Percentiles rank a stretch among this genome's conserved stretches.
phyloP scores from a whole-genome alignment of 176 grass and related monocot genomes.

The Aegilops longissima region DNA sequence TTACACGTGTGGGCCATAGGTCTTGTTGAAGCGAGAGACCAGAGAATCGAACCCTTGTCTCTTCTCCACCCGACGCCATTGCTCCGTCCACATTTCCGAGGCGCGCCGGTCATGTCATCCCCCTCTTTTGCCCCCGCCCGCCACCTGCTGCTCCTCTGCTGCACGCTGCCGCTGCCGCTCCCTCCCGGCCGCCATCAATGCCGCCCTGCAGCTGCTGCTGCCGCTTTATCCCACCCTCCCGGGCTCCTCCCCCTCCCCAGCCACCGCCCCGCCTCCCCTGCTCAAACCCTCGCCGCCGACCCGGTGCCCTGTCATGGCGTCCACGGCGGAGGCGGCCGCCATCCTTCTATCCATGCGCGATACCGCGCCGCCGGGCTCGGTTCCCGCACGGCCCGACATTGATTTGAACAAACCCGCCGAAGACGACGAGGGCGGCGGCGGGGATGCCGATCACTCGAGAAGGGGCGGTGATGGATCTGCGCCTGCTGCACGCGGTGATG shows the following conservation, averaged over 20 bases:
- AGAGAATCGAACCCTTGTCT: too few relatives aligned
- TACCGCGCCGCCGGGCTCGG: background rate
- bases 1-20: too few relatives aligned
- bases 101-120: background rate
- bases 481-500: background rate
- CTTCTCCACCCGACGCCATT: background rate
- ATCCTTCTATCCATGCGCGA: background rate
- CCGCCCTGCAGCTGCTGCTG: background rate
- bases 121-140: background rate
- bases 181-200: background rate
- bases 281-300: background rate
- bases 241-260: background rate
- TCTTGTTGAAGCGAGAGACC: too few relatives aligned
- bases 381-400: background rate
- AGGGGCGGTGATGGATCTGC: conserved; percentile 24
- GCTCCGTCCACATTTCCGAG: background rate
- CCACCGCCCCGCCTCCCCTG: background rate
- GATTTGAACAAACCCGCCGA: background rate
- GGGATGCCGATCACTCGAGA: background rate
- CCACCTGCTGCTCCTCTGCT: background rate
- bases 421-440: background rate
- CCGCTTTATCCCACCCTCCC: background rate
- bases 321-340: background rate
- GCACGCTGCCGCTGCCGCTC: too few relatives aligned
- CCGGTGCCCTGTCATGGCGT: background rate